Base-by-base conservation (phyloP, 108 stramenopile genomes). In the Seminavis robusta region DNA sequence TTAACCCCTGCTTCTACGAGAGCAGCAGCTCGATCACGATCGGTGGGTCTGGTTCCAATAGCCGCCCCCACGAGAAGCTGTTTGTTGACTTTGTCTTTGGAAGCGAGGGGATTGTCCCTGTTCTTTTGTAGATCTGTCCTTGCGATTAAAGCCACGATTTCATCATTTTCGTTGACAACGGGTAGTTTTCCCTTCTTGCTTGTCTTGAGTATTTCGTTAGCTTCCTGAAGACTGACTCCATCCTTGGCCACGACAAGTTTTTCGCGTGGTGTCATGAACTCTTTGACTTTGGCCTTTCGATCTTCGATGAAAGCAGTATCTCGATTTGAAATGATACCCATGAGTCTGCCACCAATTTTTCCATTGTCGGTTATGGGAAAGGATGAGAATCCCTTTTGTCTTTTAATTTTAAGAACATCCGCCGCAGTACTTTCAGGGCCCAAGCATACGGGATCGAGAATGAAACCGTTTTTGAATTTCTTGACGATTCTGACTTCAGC, bases 381-480 rank as follows among this genome's bases (percentile, higher is more conserved):
- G 16, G 98, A 97, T 26, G 94, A 96, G 69, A 96, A 99, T 32
- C 95, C 95, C 45, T 86, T 71, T 24, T 75, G 61, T 42, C 66
- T 50, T 67, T 97, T 97, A 43, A 89, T 67, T n/a, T 47, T 46
- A 40, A 85, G 70, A 15, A 98, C 95, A 70, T 98, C 96, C 11
- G 65, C 80, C 21, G 97, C 82, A 10, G 98, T 99, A 59, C 83
- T 61, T 24, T 94, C 75, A 1, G 97, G 96, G 16, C 81, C 77
- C 20, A 99, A 78, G 60, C 97, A 98, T 32, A 97, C 65, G 28
- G 99, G 99, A 58, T 98, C 97, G 16, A 92, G 92, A 67, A 99
- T 99, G 82, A 99, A 99, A 24, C 99, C 99, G 64, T 99, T 99
- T 76, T 99, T 98, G 77, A 84, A 99, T 36, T 87, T 82, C 74